A percentile compares a stretch with the other conserved stretches of the same genome.
Evolutionary conservation across 1,284 basidiomycete genomes (phyloP).

Genomic region (Erythrobasidium hasegawianum): DNA sequence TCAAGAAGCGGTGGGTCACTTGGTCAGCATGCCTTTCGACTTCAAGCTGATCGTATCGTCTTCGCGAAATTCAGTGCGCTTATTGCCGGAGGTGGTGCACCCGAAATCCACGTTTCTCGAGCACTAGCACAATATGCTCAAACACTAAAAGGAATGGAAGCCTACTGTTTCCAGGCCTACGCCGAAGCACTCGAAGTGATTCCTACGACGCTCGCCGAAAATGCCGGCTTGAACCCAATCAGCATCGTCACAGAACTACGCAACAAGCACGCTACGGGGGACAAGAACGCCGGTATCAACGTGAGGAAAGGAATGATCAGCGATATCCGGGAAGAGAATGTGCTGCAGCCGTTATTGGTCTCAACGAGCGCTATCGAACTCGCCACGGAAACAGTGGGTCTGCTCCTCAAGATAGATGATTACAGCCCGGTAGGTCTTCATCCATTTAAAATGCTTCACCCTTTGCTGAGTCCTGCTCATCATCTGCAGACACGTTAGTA

Average conservation of each 20-base stretch:
- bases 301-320: slow-evolving; percentile 65
- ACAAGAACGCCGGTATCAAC: slow-evolving; percentile 94
- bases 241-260: slow-evolving; percentile 96
- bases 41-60: no score
- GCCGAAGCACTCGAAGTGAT: slow-evolving; percentile 98
- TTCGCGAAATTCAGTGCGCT: slow-evolving; percentile 73
- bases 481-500: no score
- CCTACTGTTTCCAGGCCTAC: slow-evolving; percentile 98
- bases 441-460: no score
- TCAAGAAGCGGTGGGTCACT: slow-evolving; percentile 87
- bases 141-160: slow-evolving; percentile 95
- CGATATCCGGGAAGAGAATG: slow-evolving; percentile 71
- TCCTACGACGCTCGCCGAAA: slow-evolving; percentile 95
- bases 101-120: slow-evolving; percentile 97
- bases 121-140: slow-evolving; percentile 86
- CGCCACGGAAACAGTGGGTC: slow-evolving; percentile 91
- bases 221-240: slow-evolving; percentile 96
- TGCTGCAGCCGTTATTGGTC: slow-evolving; percentile 92
- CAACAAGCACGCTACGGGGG: slow-evolving; percentile 92
- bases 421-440: slow-evolving; percentile 53
- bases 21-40: no score
- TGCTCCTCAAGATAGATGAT: slow-evolving; percentile 95
- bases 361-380: slow-evolving; percentile 93
- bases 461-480: no score
- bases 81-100: slow-evolving; percentile 94